phyloP scores from a whole-genome alignment of 164 flowering plant species.

The Hamamelis virginiana region DNA sequence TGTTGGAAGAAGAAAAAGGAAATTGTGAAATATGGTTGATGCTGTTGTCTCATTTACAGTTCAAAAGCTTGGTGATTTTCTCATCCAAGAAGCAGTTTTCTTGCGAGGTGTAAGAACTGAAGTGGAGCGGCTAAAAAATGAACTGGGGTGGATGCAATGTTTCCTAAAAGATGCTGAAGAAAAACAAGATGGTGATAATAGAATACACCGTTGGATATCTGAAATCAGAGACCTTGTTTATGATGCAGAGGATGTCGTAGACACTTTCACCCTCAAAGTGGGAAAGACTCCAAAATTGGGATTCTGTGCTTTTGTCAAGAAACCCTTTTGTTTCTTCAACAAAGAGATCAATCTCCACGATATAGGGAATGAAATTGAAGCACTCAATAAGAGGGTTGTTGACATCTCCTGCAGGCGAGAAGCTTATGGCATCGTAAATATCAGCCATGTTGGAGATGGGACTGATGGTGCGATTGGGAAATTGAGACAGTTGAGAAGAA shows the following conservation, averaged over 20 bases:
- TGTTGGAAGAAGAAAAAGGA: no score
- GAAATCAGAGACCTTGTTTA: constrained; percentile 19
- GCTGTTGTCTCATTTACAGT: background rate
- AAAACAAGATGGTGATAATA: no score
- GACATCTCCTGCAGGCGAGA: constrained; percentile 6
- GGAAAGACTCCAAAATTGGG: background rate
- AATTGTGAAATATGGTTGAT: no score
- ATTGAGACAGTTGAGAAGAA: no score
- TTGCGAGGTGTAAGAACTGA: background rate
- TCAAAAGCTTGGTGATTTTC: background rate
- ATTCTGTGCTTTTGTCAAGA: background rate
- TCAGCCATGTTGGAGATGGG: background rate
- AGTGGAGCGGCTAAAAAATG: background rate
- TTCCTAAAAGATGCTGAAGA: constrained; percentile 5
- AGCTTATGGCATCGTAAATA: constrained; percentile 4
- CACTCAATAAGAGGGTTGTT: background rate
- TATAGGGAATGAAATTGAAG: constrained; percentile 2
- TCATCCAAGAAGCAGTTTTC: no score
- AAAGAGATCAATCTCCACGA: no score
- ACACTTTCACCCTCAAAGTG: constrained; percentile 9
- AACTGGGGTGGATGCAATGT: background rate
- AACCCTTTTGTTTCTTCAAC: background rate
- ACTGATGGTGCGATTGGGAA: no score
- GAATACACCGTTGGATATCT: constrained; percentile 16
- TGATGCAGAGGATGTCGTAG: no score